Evolutionary conservation across 257 asterid genomes (phyloP), one percentile per base, ranked within the genome.

Genomic region (Solanum stenotomum): DNA sequence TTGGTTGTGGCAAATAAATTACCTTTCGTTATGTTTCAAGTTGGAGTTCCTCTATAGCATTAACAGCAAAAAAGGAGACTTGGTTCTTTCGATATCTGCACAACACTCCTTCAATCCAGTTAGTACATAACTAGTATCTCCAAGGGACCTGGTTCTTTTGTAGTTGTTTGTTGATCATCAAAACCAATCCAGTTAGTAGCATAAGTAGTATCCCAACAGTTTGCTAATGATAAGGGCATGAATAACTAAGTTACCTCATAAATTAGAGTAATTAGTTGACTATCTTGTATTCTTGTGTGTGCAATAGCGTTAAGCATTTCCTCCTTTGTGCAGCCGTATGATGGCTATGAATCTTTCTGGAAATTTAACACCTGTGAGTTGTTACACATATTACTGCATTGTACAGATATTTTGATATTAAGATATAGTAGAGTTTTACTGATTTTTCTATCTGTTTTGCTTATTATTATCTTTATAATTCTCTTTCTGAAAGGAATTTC

Each of bases 341-440:
- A 90, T 92, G 94, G 89, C 89, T 70, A 86, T 77, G 92, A 42
- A 91, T 88, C 88, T 92, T 72, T 87, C 91, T 79, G 94, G 92
- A 88, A 90, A 14, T 79, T 91, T 91, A 85, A 87, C 92, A 82
- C 92, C 94, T 11, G 91, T 92, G 89, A 87, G 93, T 85, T 42
- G 22, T 42, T 79, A 14, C 65, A 14, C 65, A 79, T 40, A 44
- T 44, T 44, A 44, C 18, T 44, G 18, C 20, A 42, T 16, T 63
- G 42, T 68, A 9, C 22, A 44, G 38, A 49, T 35, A 40, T 23
- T 34, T 61, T 35, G 33, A 22, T 38, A 22, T 22, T 11, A 27
- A 70, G 13, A n/a, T 9, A 33, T 65, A 10, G 29, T 81, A 15
- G 46, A 10, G 12, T 40, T 59, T 40, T 37, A 84, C 52, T 70